Evolutionary conservation across 352 stramenopile genomes (phyloP), one percentile per base, ranked within the genome.

Genomic region (Phytophthora sp.): DNA sequence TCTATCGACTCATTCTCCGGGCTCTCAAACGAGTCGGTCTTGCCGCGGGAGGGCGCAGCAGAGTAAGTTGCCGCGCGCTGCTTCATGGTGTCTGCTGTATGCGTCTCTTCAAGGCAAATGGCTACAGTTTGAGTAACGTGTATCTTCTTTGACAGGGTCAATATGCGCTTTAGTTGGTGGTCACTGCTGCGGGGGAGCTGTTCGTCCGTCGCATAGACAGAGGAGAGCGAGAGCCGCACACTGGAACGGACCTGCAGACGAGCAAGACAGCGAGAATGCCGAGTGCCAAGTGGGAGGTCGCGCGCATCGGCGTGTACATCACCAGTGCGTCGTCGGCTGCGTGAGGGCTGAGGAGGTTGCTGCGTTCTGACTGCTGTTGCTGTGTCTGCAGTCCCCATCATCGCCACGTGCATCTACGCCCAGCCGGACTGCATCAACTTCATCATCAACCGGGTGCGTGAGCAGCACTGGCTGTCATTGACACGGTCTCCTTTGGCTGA

Each of bases 361-460:
- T 52, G 10, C 52, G 8, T 45, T 3, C 31, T 54, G 38, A 51
- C 45, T 2, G 10, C 3, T 54, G 8, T 10, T 20, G 26, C 27
- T 28, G 27, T 44, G 31, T 23, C 18, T 60, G 17, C 49, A 95
- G 87, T 95, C 41, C 87, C 87, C 2, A 62, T 95, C 12, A 61
- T 92, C 35, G 79, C 84, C 27, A 95, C 87, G 21, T 84, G 72
- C 64, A 81, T 95, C 59, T 95, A 95, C 77, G 84, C 87, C 46
- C 84, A 95, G 62, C 87, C 87, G 15, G 82, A 95, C 52, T 92
- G 83, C 63, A 92, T 95, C 72, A 82, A 88, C 66, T 88, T 54
- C 52, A 94, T 94, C 52, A 76, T 95, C 44, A 66, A 67, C 44
- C 57, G 76, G 66, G 86, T 95, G 42, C 35, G 74, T n/a, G n/a